These are phyloP conservation scores for Glutinoglossum americanum DNA, from an alignment of 495 filamentous ascomycete species.

Conservation along the genomic window DNA sequence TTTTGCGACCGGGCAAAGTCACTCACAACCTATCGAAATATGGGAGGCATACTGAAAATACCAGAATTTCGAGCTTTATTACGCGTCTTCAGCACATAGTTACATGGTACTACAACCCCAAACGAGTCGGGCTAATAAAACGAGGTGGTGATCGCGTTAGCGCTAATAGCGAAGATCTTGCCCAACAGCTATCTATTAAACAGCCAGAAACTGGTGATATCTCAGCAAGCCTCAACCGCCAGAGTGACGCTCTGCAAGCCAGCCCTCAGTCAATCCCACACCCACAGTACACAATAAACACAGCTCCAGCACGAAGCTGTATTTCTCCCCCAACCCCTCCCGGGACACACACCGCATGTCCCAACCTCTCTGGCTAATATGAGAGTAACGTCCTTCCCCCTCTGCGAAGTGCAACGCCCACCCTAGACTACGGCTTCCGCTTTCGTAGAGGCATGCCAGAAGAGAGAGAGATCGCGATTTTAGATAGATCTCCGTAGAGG, in stretches of 20 bases:
- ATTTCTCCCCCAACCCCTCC: background rate
- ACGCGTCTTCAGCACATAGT: no score
- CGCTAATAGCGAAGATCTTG: no score
- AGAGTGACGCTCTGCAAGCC: background rate
- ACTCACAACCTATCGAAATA: no score
- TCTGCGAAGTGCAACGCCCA: background rate
- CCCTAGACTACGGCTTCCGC: background rate
- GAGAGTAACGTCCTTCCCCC: background rate
- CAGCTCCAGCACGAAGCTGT: background rate
- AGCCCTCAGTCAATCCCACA: background rate
- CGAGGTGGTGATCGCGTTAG: no score
- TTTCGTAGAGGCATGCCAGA: background rate
- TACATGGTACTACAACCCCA: no score
- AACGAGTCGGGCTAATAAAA: no score
- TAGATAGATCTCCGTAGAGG: background rate
- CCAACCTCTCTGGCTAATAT: background rate
- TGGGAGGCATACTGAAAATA: no score
- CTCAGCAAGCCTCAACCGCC: no score
- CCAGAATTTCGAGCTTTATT: no score
- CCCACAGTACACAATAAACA: background rate
- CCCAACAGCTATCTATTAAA: no score
- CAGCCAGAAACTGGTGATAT: no score
- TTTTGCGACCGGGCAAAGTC: no score
- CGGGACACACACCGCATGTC: background rate
- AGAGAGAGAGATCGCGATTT: background rate